Evolutionary conservation across 805 yeast genomes (phyloP).

Genomic region (Middelhovenomyces tepae): DNA sequence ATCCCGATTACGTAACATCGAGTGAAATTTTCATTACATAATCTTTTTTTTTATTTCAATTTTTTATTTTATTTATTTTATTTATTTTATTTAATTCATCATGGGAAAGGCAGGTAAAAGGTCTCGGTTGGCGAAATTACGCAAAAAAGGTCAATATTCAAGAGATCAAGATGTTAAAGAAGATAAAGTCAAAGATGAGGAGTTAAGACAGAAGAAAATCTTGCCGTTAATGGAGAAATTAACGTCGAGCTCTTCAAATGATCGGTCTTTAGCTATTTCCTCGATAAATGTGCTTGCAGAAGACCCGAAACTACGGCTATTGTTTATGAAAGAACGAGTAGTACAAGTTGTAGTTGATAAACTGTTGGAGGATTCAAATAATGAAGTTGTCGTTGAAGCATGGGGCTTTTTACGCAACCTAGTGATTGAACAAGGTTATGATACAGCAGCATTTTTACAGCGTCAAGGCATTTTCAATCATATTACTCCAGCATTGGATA

Average conservation of each 20-base stretch:
- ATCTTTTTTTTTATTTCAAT: not conserved
- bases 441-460: constrained; percentile 65
- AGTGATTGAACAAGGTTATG: constrained; percentile 82
- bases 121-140: constrained; percentile 3
- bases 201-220: constrained; percentile 45
- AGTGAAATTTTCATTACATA: not conserved
- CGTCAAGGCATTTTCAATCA: constrained; percentile 67
- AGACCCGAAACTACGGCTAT: constrained; percentile 51
- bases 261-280: constrained; percentile 66
- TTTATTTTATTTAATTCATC: not conserved
- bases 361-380: constrained; percentile 49
- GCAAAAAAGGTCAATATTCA: constrained; percentile 4
- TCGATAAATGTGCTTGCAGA: constrained; percentile 66
- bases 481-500: constrained; percentile 43
- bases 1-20: not conserved
- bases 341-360: constrained; percentile 56
- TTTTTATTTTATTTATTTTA: too few relatives aligned
- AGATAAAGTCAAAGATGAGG: constrained; percentile 34
- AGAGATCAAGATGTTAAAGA: constrained; percentile 1
- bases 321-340: constrained; percentile 63
- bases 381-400: constrained; percentile 72
- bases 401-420: constrained; percentile 75
- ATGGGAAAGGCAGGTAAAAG: constrained; percentile 17
- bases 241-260: constrained; percentile 54
- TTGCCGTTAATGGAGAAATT: constrained; percentile 61